These are phyloP conservation scores for Paraglomus occultum DNA, from an alignment of 192 early-diverging fungal species.

Conservation along the genomic window DNA sequence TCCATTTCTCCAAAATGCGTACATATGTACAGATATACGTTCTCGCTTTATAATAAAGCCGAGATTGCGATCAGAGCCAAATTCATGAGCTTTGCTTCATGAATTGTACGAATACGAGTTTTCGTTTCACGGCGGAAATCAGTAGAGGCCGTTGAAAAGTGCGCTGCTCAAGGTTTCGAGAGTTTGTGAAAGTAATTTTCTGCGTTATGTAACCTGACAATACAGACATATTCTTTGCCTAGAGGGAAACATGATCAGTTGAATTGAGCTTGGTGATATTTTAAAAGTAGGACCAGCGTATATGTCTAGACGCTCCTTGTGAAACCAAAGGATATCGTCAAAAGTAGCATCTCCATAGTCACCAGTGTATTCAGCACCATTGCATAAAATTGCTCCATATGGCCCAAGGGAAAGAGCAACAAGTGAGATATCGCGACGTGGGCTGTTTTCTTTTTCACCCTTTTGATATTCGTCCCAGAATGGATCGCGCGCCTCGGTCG, in stretches of 20 bases:
- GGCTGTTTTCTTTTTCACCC: neutral
- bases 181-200: conserved; percentile 81
- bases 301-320: conserved; percentile 44
- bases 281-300: too few species aligned
- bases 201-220: conserved; percentile 94
- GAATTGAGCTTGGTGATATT: too few species aligned
- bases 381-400: conserved; percentile 61
- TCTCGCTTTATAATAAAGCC: conserved; percentile 94
- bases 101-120: conserved; percentile 98
- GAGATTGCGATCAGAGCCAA: conserved; percentile 95
- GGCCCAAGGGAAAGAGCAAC: conserved; percentile 63
- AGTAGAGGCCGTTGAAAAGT: conserved; percentile 98
- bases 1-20: conserved; percentile 97
- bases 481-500: conserved; percentile 47
- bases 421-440: conserved; percentile 19
- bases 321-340: conserved; percentile 50
- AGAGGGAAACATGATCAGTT: too few species aligned
- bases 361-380: conserved; percentile 70
- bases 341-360: conserved; percentile 43
- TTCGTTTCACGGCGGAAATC: conserved; percentile 98
- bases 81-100: conserved; percentile 96
- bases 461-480: conserved; percentile 29
- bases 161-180: conserved; percentile 97
- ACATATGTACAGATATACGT: conserved; percentile 99
- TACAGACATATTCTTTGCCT: conserved; percentile 93